These are phyloP conservation scores for Epichloe bromicola DNA, from an alignment of 2,329 filamentous ascomycete species.

Conservation along the genomic window DNA sequence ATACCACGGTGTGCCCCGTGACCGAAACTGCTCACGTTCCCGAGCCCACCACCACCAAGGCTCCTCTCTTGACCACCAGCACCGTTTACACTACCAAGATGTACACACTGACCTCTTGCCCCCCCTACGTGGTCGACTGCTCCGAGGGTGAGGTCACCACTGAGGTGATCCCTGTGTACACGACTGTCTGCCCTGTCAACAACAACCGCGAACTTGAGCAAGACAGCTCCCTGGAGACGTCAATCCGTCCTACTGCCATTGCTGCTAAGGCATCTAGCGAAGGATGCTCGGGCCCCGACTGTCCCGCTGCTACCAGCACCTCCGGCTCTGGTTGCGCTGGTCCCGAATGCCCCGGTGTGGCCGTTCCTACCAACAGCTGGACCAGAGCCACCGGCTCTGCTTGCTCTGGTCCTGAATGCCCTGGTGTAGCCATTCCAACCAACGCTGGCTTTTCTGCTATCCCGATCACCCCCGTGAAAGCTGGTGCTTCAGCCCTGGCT, in stretches of 20 bases:
- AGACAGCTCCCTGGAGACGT: constrained; percentile 8
- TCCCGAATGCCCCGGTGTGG: too few species aligned
- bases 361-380: constrained; percentile 10
- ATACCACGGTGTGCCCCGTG: constrained; percentile 26
- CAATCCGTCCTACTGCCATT: constrained; percentile 9
- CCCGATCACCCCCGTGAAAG: constrained; percentile 28
- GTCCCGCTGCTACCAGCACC: constrained; percentile 7
- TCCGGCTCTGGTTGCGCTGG: too few species aligned
- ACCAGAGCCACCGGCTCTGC: not conserved
- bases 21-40: constrained; percentile 8
- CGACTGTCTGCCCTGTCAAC: constrained; percentile 1
- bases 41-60: constrained; percentile 5
- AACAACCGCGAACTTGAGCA: constrained; percentile 1
- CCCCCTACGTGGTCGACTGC: constrained; percentile 26
- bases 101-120: constrained; percentile 39
- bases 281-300: constrained; percentile 14
- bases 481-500: constrained; percentile 27
- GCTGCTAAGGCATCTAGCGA: constrained; percentile 12
- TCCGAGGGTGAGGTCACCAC: constrained; percentile 10
- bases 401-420: constrained; percentile 5
- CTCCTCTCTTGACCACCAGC: constrained; percentile 3
- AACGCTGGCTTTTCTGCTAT: constrained; percentile 5
- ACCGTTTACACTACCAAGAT: constrained; percentile 23
- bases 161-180: constrained; percentile 3
- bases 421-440: constrained; percentile 11